A percentile compares a stretch with the other conserved stretches of the same genome.
phyloP scores from a whole-genome alignment of 352 stramenopile genomes.

The Phytopythium ostracodes region DNA sequence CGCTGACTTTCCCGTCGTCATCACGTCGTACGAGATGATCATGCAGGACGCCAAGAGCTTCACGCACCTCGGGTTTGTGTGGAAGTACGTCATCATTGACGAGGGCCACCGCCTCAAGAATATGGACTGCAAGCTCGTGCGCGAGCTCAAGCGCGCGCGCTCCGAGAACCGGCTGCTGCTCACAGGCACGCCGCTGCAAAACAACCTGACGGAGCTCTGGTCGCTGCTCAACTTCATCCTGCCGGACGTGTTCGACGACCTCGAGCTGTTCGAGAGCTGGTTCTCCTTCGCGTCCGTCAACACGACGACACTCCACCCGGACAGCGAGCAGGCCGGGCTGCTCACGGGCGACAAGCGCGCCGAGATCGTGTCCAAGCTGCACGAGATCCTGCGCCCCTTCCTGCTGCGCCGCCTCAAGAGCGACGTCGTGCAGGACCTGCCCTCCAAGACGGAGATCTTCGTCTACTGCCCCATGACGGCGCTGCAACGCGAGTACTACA shows the following conservation, averaged over 20 bases:
- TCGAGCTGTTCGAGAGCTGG: slow-evolving; percentile 98
- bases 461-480: slow-evolving; percentile 95
- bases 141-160: slow-evolving; percentile 91
- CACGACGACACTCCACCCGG: slow-evolving; percentile 29
- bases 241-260: slow-evolving; percentile 96
- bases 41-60: slow-evolving; percentile 68
- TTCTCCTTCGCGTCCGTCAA: slow-evolving; percentile 91
- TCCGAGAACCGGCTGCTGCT: slow-evolving; percentile 94
- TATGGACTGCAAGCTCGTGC: slow-evolving; percentile 94
- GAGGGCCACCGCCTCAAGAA: slow-evolving; percentile 99
- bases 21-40: slow-evolving; percentile 89
- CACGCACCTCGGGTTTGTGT: slow-evolving; percentile 55
- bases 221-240: slow-evolving; percentile 98
- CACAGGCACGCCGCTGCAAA: slow-evolving; percentile 96
- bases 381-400: slow-evolving; percentile 97
- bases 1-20: slow-evolving; percentile 77
- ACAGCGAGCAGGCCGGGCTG: slow-evolving; percentile 57
- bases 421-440: slow-evolving; percentile 92
- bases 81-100: slow-evolving; percentile 97
- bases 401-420: slow-evolving; percentile 95
- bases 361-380: slow-evolving; percentile 94
- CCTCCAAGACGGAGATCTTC: slow-evolving; percentile 97
- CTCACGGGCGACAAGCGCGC: slow-evolving; percentile 90
- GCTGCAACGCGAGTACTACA: slow-evolving; percentile 94
- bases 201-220: slow-evolving; percentile 98